phyloP scores from a whole-genome alignment of 2,329 filamentous ascomycete species.

The Botryotinia narcissicola region DNA sequence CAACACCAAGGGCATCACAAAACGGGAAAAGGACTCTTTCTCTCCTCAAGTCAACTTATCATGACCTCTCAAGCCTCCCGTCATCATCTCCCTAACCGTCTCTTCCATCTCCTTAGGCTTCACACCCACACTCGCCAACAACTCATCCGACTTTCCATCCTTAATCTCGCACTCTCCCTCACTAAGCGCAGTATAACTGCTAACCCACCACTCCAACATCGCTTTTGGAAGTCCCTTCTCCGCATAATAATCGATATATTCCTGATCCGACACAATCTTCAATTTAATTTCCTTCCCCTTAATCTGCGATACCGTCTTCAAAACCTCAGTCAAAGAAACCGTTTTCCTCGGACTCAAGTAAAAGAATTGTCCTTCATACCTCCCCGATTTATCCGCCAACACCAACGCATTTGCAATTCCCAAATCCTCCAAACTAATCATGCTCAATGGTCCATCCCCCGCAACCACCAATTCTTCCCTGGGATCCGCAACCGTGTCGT shows the following conservation, averaged over 20 bases:
- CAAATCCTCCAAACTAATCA: constrained; percentile 32
- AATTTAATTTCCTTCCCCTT: background rate
- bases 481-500: constrained; percentile 23
- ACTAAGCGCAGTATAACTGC: background rate
- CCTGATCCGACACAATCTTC: background rate
- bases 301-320: background rate
- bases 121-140: background rate
- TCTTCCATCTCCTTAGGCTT: background rate
- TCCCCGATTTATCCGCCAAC: constrained; percentile 20
- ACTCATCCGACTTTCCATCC: background rate
- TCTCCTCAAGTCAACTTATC: background rate
- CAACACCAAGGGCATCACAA: background rate
- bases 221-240: background rate
- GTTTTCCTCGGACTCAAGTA: background rate
- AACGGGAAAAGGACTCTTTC: background rate
- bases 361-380: constrained; percentile 11
- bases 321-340: background rate
- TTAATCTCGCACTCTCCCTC: background rate
- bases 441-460: constrained; percentile 32
- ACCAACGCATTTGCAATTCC: constrained; percentile 30
- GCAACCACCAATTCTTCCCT: constrained; percentile 32
- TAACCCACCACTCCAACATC: constrained; percentile 15
- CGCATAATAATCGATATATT: background rate
- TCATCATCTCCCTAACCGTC: background rate
- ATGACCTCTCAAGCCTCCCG: background rate